phyloP scores from a whole-genome alignment of 2,329 filamentous ascomycete species.

The Lasiodiplodia sp. region DNA sequence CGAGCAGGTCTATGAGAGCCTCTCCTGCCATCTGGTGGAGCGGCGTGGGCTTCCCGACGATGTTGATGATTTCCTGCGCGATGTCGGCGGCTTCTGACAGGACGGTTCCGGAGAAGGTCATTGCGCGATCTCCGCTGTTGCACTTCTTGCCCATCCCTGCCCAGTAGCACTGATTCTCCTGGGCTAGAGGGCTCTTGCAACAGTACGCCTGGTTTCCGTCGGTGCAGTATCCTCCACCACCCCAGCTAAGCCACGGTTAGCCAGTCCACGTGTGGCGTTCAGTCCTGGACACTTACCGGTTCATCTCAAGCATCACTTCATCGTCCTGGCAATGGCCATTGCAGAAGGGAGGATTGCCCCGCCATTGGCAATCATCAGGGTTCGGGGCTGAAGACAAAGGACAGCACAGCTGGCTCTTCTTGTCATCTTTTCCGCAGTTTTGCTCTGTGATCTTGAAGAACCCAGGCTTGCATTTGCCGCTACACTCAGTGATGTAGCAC shows the following conservation, averaged over 20 bases:
- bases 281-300: background rate
- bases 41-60: background rate
- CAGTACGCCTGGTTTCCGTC: conserved; percentile 12
- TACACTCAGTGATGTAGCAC: conserved; percentile 44
- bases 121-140: conserved; percentile 40
- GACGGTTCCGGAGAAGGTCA: conserved; percentile 31
- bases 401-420: conserved; percentile 3
- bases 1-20: conserved; percentile 33
- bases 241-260: background rate
- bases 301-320: conserved; percentile 1
- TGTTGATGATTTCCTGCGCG: background rate
- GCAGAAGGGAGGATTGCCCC: conserved; percentile 36
- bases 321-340: conserved; percentile 2
- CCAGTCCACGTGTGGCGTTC: background rate
- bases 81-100: background rate
- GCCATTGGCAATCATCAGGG: conserved; percentile 43
- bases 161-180: conserved; percentile 37
- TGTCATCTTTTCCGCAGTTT: conserved; percentile 38
- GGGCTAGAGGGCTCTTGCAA: conserved; percentile 30
- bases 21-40: conserved; percentile 27
- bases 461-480: conserved; percentile 40
- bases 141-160: conserved; percentile 39
- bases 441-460: conserved; percentile 40
- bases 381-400: conserved; percentile 37
- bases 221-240: conserved; percentile 7